phyloP scores from a whole-genome alignment of 2,329 filamentous ascomycete species.

The Colletotrichum orbiculare region DNA sequence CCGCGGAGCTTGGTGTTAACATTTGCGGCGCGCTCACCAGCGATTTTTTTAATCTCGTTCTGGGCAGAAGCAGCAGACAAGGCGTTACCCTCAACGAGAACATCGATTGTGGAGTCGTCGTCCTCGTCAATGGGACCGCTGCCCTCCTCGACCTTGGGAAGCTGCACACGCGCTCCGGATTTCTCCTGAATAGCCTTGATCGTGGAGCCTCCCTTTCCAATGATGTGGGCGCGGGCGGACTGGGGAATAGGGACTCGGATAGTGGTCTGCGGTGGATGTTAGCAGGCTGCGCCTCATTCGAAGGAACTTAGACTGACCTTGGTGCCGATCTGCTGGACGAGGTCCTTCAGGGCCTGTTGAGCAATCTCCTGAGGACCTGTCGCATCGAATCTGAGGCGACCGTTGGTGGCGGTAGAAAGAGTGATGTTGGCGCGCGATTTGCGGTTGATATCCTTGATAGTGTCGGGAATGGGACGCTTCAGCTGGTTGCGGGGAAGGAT shows the following conservation, averaged over 20 bases:
- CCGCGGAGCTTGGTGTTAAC: constrained; percentile 84
- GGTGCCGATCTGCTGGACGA: constrained; percentile 86
- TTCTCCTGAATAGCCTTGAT: constrained; percentile 92
- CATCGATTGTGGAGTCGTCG: constrained; percentile 83
- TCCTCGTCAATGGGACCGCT: constrained; percentile 69
- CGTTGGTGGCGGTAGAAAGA: constrained; percentile 78
- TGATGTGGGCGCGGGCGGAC: constrained; percentile 88
- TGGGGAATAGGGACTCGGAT: constrained; percentile 84
- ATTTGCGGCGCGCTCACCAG: constrained; percentile 84
- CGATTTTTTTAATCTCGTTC: constrained; percentile 87
- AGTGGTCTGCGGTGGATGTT: constrained; percentile 51
- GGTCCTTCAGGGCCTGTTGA: constrained; percentile 87
- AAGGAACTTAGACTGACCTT: constrained; percentile 67
- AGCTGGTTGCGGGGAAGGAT: constrained; percentile 81
- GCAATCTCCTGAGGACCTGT: constrained; percentile 86
- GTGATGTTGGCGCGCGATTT: constrained; percentile 88
- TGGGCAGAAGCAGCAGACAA: constrained; percentile 86
- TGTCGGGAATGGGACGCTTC: constrained; percentile 86
- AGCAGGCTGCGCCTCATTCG: background rate
- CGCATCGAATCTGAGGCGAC: constrained; percentile 83
- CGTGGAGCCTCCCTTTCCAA: constrained; percentile 89
- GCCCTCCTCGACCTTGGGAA: constrained; percentile 81
- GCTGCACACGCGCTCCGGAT: constrained; percentile 89
- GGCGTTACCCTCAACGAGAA: constrained; percentile 90
- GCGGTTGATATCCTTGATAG: constrained; percentile 91